Conservation (phyloP, 106 monocot genomes). For the Dioscorea zingiberensis region DNA sequence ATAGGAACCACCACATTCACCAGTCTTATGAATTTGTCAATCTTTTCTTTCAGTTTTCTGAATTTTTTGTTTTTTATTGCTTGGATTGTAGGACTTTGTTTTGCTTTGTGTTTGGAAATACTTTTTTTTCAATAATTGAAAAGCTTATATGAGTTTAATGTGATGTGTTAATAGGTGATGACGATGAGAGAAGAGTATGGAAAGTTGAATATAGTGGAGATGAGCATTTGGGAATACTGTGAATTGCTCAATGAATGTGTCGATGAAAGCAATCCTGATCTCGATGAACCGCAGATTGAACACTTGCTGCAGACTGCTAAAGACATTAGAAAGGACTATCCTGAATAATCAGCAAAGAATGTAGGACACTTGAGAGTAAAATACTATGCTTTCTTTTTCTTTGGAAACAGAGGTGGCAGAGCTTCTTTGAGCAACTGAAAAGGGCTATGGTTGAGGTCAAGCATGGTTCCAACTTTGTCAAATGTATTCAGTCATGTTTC, state of each 20-base stretch:
- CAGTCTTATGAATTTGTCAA: slow-evolving; percentile 57
- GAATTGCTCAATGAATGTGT: slow-evolving; percentile 69
- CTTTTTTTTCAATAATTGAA: not conserved
- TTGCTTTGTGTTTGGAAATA: no score
- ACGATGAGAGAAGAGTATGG: slow-evolving; percentile 61
- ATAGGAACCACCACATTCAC: slow-evolving; percentile 41
- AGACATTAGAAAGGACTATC: slow-evolving; percentile 74
- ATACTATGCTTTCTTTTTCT: no score
- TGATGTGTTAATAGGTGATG: slow-evolving; percentile 29
- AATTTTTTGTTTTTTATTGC: no score
- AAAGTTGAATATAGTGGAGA: slow-evolving; percentile 49
- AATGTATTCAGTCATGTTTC: no score
- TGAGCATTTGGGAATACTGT: slow-evolving; percentile 80
- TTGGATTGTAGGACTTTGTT: no score
- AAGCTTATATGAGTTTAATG: not conserved
- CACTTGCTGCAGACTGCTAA: slow-evolving; percentile 82
- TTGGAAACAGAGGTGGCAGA: no score
- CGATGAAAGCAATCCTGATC: slow-evolving; percentile 76
- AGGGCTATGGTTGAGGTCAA: no score
- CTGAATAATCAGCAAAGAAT: no score
- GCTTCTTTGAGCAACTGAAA: no score
- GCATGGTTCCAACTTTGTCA: no score
- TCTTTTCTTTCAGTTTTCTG: not conserved
- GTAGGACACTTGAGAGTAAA: no score
- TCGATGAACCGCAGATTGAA: slow-evolving; percentile 86